Conservation (phyloP, 257 asterid genomes). For the Jasminum sambac region DNA sequence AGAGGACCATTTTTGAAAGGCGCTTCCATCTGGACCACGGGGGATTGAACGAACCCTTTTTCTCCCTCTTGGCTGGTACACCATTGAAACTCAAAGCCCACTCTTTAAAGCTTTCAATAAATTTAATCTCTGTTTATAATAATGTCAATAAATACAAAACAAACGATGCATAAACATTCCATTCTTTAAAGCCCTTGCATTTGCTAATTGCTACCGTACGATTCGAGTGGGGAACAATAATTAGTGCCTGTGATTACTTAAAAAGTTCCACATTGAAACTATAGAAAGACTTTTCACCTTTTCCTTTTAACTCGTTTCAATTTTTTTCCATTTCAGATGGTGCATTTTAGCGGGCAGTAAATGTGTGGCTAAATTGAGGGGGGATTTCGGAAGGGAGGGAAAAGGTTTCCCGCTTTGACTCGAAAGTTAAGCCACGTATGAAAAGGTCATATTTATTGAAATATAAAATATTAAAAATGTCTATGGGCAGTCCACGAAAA, state of each 20-base stretch:
- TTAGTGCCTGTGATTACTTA: no score
- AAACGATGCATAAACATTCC: no score
- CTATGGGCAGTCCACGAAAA: background rate
- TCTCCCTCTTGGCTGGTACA: constrained; percentile 38
- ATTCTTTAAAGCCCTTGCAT: no score
- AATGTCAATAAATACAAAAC: no score
- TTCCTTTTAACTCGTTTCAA: no score
- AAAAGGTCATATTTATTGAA: no score
- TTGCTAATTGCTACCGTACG: no score
- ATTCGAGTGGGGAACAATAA: no score
- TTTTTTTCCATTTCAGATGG: no score
- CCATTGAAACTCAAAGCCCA: constrained; percentile 32
- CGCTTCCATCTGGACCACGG: constrained; percentile 83
- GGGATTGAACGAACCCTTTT: constrained; percentile 52
- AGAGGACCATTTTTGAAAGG: constrained; percentile 57
- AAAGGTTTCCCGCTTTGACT: constrained; percentile 35
- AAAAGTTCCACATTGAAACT: no score
- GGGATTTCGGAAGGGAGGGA: constrained; percentile 10
- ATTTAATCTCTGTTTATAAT: background rate
- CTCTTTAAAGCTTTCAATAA: constrained; percentile 1
- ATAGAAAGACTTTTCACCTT: no score
- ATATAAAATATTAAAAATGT: no score
- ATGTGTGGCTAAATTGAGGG: constrained; percentile 13
- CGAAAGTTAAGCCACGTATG: constrained; percentile 12
- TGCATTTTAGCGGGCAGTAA: constrained; percentile 14